Evolutionary conservation across 805 yeast species (phyloP), one percentile per base, ranked within the genome.

Genomic region (Yarrowia sp.): DNA sequence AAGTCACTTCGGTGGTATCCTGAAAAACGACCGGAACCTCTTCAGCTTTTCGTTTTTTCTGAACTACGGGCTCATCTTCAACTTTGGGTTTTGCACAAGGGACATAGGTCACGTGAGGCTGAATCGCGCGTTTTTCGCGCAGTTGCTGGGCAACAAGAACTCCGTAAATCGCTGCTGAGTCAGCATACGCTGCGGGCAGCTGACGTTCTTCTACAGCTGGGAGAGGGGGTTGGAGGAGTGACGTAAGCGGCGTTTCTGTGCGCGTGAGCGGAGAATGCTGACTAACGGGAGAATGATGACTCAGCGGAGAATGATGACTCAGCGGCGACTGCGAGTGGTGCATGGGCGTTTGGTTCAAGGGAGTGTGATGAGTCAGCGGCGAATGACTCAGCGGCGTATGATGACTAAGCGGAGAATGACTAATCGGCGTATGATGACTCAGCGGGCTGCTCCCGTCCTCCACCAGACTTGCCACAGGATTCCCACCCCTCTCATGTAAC

Each of bases 81-180:
- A 22, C 43, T 4, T 42, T 17, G 2, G 64, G 51, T 17, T 58
- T 44, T 0, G 39, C 8, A 11, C 50, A 44, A 3, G 51, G 64
- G 2, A 35, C 41, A 35, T 35, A 58, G 3, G 64, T 32, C 41
- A 31, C 47, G n/a, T 58, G 39, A 3, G 47, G 43, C 6, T 3
- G 33, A 8, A 58, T 18, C 43, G 41, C 18, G 14, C 33, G 18
- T n/a, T 58, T 58, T 2, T 58, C 43, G 1, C 41, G 50, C 11
- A 44, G 43, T 8, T 58, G 64, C 51, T 58, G 64, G 35, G 51
- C 64, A 3, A 43, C 33, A 3, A 58, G 43, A 0, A 33, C 35
- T 14, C 64, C 64, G 43, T 58, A 58, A 10, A 58, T n/a, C 10
- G 64, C 51, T 35, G 64, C 64, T 7, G 64, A 43, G 41, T 58